Evolutionary conservation across 768 basidiomycete species (phyloP).

Genomic region (Suillus lakei): DNA sequence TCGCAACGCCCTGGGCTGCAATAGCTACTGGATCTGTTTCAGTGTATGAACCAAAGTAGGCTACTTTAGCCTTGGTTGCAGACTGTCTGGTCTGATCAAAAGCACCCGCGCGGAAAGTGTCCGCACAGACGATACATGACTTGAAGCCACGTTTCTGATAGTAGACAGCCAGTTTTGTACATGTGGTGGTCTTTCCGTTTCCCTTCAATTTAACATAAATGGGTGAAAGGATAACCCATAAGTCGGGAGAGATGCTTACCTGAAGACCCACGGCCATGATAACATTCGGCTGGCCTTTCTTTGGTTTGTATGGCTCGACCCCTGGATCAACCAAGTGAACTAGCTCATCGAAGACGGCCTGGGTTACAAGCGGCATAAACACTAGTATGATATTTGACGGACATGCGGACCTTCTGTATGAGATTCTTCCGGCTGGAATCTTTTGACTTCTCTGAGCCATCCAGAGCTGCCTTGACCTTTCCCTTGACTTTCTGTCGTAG

Average conservation of each 20-base stretch:
- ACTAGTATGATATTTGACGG: background rate
- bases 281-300: slow-evolving; percentile 91
- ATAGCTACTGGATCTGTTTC: slow-evolving; percentile 98
- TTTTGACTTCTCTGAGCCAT: slow-evolving; percentile 73
- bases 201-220: slow-evolving; percentile 55
- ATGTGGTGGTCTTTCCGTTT: slow-evolving; percentile 98
- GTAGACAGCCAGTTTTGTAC: slow-evolving; percentile 97
- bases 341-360: slow-evolving; percentile 98
- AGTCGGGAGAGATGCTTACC: slow-evolving; percentile 46
- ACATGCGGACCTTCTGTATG: slow-evolving; percentile 78
- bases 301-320: slow-evolving; percentile 94
- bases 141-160: slow-evolving; percentile 98
- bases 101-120: slow-evolving; percentile 98
- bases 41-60: slow-evolving; percentile 98
- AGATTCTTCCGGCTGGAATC: slow-evolving; percentile 85
- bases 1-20: slow-evolving; percentile 91
- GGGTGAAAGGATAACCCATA: background rate
- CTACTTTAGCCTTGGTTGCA: slow-evolving; percentile 97
- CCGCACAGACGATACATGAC: slow-evolving; percentile 96
- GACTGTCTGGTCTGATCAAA: slow-evolving; percentile 99
- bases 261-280: slow-evolving; percentile 98
- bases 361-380: slow-evolving; percentile 19
- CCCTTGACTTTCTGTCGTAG: slow-evolving; percentile 88
- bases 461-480: slow-evolving; percentile 84
- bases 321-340: slow-evolving; percentile 95